Base-by-base conservation (phyloP, 352 stramenopile species). In the Paralagenidium karlingii region DNA sequence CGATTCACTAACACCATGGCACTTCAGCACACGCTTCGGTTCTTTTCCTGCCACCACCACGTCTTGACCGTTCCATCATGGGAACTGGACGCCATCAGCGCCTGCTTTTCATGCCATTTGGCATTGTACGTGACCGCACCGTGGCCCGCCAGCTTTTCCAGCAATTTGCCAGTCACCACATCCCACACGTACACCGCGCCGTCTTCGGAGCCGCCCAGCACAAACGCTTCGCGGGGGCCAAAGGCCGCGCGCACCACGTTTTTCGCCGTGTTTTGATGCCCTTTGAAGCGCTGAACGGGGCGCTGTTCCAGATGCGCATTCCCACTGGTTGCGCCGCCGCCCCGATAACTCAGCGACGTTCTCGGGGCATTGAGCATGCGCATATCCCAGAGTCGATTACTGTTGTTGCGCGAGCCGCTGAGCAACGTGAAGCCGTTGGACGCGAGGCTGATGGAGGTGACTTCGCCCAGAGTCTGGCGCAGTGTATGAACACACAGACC, bases 61-160 rank as follows among this genome's bases (percentile, higher is more conserved):
- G 77, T 91, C 46, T 89, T 90, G 22, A 94, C 73, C n/a, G 80
- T 91, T 32, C 73, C 77, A 31, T 94, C 80, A 38, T 94, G 77
- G 15, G 69, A 89, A 34, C 80, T 90, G 0, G 73, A 90, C 13
- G 70, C 75, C 52, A 94, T 77, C 0, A 90, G 46, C 34, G 79
- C 63, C 45, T 91, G 80, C 43, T 82, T 84, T 42, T 87, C 76
- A 45, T 94, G 78, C 80, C 77, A 94, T 34, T 65, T 68, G 15
- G 77, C 77, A 40, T 83, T 91, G 46, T 91, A 91, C 13, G 74
- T 86, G 12, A 91, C 77, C 9, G 76, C 80, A 3, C 58, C 49
- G 39, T 93, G 80, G 6, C 79, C 74, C 8, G 62, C 54, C 12
- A 93, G 70, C 30, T 75, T 76, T 54, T 89, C 77, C 12, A 94